phyloP scores from a whole-genome alignment of 306 rosid species.

The Psophocarpus tetragonolobus region DNA sequence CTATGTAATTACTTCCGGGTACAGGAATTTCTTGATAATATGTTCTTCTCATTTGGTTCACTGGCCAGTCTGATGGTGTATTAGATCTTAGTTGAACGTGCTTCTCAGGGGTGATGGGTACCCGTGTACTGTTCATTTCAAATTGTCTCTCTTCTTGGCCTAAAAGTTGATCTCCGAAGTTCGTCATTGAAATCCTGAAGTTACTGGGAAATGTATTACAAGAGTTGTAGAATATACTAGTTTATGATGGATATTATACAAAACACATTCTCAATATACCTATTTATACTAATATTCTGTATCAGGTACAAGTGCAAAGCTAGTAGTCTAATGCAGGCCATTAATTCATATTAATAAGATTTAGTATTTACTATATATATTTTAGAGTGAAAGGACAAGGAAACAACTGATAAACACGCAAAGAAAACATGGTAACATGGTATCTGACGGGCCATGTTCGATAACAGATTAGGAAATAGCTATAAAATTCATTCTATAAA shows the following conservation, averaged over 20 bases:
- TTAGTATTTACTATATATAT: background rate
- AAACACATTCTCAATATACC: background rate
- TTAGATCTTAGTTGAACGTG: conserved; percentile 38
- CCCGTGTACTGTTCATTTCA: conserved; percentile 44
- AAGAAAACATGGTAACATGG: background rate
- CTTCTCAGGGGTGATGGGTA: conserved; percentile 59
- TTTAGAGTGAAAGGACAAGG: background rate
- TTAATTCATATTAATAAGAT: background rate
- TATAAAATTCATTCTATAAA: background rate
- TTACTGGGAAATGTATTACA: background rate
- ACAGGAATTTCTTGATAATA: conserved; percentile 36
- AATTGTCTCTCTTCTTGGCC: conserved; percentile 37
- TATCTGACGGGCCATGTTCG: background rate
- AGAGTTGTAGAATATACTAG: conserved; percentile 9
- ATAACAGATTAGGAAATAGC: background rate
- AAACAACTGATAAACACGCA: background rate
- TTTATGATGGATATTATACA: background rate
- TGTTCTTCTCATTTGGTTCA: conserved; percentile 32
- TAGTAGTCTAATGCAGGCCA: background rate
- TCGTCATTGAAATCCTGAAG: conserved; percentile 46
- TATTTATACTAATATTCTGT: background rate
- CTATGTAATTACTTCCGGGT: conserved; percentile 39
- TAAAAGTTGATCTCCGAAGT: conserved; percentile 40
- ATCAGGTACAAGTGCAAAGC: conserved; percentile 5
- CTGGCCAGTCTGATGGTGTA: conserved; percentile 28